Conservation (phyloP, 2,329 filamentous ascomycete species). For the Dothiorella sarmentorum region DNA sequence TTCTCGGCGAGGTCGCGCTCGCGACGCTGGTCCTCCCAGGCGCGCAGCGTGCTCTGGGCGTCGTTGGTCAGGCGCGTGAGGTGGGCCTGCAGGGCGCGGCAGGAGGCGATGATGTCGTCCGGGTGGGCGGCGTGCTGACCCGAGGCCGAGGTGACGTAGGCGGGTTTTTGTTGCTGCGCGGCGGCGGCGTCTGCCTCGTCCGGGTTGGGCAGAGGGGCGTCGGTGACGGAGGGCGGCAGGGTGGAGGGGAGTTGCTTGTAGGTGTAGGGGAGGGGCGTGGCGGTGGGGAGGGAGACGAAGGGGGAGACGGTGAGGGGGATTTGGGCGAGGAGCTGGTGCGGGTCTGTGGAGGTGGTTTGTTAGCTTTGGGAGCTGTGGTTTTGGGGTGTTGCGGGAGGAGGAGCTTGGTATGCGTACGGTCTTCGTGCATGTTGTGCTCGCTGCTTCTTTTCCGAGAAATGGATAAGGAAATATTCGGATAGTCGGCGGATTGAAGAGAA, state of each 20-base stretch:
- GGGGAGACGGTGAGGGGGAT: constrained; percentile 91
- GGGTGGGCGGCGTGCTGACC: constrained; percentile 75
- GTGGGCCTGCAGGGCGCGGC: constrained; percentile 72
- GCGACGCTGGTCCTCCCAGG: constrained; percentile 65
- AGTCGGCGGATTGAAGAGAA: neutral
- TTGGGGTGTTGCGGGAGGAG: too few relatives aligned
- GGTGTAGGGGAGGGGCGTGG: constrained; percentile 90
- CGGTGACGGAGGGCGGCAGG: constrained; percentile 69
- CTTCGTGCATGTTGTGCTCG: constrained; percentile 28
- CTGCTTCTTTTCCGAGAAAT: neutral
- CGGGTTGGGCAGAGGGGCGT: constrained; percentile 50
- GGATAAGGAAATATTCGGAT: too few relatives aligned
- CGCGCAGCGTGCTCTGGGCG: constrained; percentile 63
- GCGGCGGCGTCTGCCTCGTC: constrained; percentile 48
- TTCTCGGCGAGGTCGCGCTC: constrained; percentile 74
- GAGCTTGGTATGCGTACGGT: constrained; percentile 24
- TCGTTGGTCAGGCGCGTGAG: constrained; percentile 66
- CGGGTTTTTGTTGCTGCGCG: constrained; percentile 25
- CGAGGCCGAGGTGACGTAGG: constrained; percentile 72
- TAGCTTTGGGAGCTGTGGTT: constrained; percentile 13
- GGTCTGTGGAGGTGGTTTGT: constrained; percentile 36
- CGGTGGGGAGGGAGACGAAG: constrained; percentile 84
- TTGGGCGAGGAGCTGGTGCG: constrained; percentile 86
- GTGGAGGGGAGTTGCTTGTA: constrained; percentile 88
- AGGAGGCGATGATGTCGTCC: constrained; percentile 78